Evolutionary conservation across 805 yeast species (phyloP).

Genomic region (Saccharomycopsis oosterbeekiorum): DNA sequence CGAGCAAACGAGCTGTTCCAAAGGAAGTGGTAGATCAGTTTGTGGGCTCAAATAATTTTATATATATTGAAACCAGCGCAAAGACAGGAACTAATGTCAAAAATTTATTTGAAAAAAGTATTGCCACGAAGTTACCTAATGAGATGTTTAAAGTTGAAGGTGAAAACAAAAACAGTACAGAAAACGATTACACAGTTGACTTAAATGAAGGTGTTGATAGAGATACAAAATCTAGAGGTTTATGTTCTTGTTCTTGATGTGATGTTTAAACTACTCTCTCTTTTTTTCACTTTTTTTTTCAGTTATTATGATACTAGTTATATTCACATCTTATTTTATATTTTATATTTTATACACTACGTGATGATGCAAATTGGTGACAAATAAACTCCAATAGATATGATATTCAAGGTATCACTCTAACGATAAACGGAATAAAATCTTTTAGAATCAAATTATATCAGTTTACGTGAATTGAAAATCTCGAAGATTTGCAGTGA

Average conservation of each 20-base stretch:
- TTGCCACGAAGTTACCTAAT: conserved; percentile 27
- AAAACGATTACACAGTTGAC: conserved; percentile 2
- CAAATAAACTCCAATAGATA: too few relatives aligned
- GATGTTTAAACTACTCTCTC: too few relatives aligned
- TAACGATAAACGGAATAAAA: too few relatives aligned
- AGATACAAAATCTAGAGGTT: neutral
- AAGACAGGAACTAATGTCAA: conserved; percentile 56
- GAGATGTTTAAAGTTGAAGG: conserved; percentile 15
- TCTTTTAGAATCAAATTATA: too few relatives aligned
- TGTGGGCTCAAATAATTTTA: conserved; percentile 42
- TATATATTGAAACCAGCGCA: conserved; percentile 57
- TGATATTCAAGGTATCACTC: too few relatives aligned
- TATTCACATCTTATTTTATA: neutral
- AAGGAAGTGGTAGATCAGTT: conserved; percentile 27
- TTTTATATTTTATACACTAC: neutral
- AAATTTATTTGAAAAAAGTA: conserved; percentile 29
- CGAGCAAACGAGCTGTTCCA: conserved; percentile 33
- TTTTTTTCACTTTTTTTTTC: neutral
- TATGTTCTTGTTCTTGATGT: conserved; percentile 3
- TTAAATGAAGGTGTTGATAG: conserved; percentile 10
- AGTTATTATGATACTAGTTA: neutral
- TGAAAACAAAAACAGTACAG: neutral
- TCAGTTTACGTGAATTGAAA: too few relatives aligned
- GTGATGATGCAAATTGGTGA: neutral
- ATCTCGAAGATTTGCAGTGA: too few relatives aligned